These are phyloP conservation scores for Penicillium sp. DNA, from an alignment of 2,329 filamentous ascomycete genomes.

Conservation along the genomic window DNA sequence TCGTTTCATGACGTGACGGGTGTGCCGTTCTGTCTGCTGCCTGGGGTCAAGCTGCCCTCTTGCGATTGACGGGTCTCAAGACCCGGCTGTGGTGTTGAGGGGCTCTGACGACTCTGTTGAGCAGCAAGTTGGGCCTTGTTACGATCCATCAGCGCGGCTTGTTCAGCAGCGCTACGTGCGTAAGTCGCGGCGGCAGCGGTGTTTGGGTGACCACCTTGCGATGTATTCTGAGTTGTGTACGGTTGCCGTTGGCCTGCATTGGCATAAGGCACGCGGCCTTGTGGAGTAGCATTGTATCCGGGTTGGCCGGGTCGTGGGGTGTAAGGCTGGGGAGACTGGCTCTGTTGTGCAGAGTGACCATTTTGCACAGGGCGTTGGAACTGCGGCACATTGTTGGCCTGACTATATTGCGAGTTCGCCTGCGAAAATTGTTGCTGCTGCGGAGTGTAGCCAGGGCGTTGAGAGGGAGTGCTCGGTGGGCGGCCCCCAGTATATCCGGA, in stretches of 20 bases:
- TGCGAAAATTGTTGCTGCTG: constrained; percentile 36
- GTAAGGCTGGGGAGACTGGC: constrained; percentile 35
- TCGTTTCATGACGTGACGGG: constrained; percentile 23
- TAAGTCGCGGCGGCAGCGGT: constrained; percentile 37
- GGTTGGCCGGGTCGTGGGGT: constrained; percentile 35
- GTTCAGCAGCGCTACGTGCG: constrained; percentile 40
- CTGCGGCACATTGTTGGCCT: constrained; percentile 36
- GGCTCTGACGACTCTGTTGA: constrained; percentile 31
- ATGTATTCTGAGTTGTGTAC: constrained; percentile 30
- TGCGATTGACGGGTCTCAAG: constrained; percentile 29
- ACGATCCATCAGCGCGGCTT: constrained; percentile 39
- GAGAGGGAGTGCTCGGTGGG: constrained; percentile 35
- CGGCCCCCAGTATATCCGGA: constrained; percentile 32
- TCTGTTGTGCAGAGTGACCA: constrained; percentile 24
- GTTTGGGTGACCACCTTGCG: constrained; percentile 33
- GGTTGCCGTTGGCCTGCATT: constrained; percentile 31
- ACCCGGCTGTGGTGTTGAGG: constrained; percentile 35
- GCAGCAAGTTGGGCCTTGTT: constrained; percentile 38
- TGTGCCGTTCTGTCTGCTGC: constrained; percentile 32
- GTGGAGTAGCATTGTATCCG: constrained; percentile 33
- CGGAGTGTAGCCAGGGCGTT: constrained; percentile 37
- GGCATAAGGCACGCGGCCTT: constrained; percentile 35
- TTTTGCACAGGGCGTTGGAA: constrained; percentile 42
- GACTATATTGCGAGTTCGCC: constrained; percentile 33
- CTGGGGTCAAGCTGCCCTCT: constrained; percentile 37